Percentiles rank a stretch among this genome's conserved stretches.
These are phyloP conservation scores for Debaryomyces castellii DNA, from an alignment of 805 yeast genomes.

Conservation along the genomic window DNA sequence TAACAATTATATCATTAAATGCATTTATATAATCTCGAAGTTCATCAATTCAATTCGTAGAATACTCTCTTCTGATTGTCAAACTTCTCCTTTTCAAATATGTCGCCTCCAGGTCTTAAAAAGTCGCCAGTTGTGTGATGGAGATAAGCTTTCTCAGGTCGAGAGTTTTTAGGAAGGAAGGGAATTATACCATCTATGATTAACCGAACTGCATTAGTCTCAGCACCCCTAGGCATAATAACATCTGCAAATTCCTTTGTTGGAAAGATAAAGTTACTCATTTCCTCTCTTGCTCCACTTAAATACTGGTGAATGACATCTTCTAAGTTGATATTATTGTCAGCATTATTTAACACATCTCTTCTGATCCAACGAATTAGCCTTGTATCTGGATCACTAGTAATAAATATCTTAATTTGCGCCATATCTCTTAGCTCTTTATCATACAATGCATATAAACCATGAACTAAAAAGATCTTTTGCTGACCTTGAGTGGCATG, in stretches of 20 bases:
- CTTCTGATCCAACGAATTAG: conserved; percentile 73
- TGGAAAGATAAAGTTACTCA: conserved; percentile 61
- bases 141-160: conserved; percentile 11
- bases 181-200: conserved; percentile 65
- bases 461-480: conserved; percentile 54
- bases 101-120: conserved; percentile 25
- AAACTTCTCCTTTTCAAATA: conserved; percentile 31
- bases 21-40: not conserved
- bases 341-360: conserved; percentile 26
- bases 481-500: conserved; percentile 17
- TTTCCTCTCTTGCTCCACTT: conserved; percentile 60
- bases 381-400: conserved; percentile 82
- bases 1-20: not conserved
- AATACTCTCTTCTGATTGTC: conserved; percentile 42
- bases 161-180: conserved; percentile 14
- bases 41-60: conserved; percentile 37
- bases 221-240: conserved; percentile 70
- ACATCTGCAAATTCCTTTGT: conserved; percentile 76
- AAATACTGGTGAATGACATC: conserved; percentile 48
- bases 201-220: conserved; percentile 52
- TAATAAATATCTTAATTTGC: conserved; percentile 69
- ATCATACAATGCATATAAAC: conserved; percentile 78
- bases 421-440: conserved; percentile 53
- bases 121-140: conserved; percentile 16
- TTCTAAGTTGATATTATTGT: conserved; percentile 24